phyloP scores from a whole-genome alignment of 2,329 filamentous ascomycete genomes.

The Aspergillus melleus region DNA sequence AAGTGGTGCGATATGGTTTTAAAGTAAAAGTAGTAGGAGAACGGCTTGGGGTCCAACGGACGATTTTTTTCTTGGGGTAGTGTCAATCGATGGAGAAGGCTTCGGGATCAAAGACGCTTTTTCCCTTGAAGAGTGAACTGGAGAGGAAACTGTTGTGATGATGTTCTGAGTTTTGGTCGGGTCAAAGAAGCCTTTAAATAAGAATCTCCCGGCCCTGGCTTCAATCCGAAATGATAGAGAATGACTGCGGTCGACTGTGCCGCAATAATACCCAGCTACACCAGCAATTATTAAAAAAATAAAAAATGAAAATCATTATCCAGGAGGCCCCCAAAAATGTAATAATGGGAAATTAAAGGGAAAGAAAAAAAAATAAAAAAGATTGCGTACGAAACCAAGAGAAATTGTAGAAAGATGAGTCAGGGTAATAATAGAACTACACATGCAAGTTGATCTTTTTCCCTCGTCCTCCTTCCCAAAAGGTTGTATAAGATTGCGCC shows the following conservation, averaged over 20 bases:
- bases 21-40: conserved; percentile 1
- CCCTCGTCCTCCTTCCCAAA: conserved; percentile 9
- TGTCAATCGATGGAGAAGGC: background rate
- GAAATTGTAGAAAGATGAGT: conserved; percentile 19
- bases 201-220: conserved; percentile 14
- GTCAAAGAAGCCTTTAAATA: conserved; percentile 24
- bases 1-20: background rate
- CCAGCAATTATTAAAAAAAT: conserved; percentile 10
- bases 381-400: conserved; percentile 6
- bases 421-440: conserved; percentile 17
- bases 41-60: background rate
- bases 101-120: background rate
- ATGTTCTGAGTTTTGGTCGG: conserved; percentile 15
- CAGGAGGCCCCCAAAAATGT: background rate
- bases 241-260: conserved; percentile 22
- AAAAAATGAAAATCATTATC: conserved; percentile 1
- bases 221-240: conserved; percentile 17
- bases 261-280: conserved; percentile 22
- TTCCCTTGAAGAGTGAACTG: background rate
- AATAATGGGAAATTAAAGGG: conserved; percentile 10
- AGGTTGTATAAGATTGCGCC: conserved; percentile 11
- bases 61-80: background rate
- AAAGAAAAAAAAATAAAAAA: conserved; percentile 7
- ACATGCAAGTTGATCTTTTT: conserved; percentile 15
- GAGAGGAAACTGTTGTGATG: conserved; percentile 13